These are phyloP conservation scores for Protea cynaroides DNA, from an alignment of 164 flowering plant species.

Conservation along the genomic window DNA sequence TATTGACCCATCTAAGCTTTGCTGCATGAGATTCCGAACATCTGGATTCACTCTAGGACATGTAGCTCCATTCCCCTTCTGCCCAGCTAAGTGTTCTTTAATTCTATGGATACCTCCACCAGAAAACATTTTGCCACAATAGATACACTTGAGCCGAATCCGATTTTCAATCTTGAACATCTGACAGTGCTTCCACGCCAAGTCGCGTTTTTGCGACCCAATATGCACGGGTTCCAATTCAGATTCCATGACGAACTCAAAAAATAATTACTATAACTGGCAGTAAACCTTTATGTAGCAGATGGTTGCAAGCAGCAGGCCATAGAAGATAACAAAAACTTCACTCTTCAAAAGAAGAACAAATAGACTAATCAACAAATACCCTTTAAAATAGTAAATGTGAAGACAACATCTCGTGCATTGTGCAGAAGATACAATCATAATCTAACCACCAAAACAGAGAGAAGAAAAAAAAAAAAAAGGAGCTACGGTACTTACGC, in stretches of 20 bases:
- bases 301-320: background rate
- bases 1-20: slow-evolving; percentile 61
- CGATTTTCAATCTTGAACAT: slow-evolving; percentile 67
- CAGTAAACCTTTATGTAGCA: background rate
- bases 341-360: background rate
- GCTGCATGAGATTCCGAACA: slow-evolving; percentile 55
- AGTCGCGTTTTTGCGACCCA: slow-evolving; percentile 72
- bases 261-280: too few relatives aligned
- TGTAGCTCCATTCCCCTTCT: slow-evolving; percentile 76
- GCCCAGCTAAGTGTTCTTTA: slow-evolving; percentile 87
- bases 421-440: background rate
- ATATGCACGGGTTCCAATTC: slow-evolving; percentile 51
- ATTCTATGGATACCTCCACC: slow-evolving; percentile 97
- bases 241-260: slow-evolving; percentile 31
- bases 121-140: slow-evolving; percentile 68
- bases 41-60: slow-evolving; percentile 60
- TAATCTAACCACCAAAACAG: background rate
- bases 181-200: slow-evolving; percentile 91
- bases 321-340: background rate
- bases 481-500: slow-evolving; percentile 17
- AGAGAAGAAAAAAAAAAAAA: background rate
- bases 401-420: background rate
- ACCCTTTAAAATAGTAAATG: background rate
- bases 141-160: slow-evolving; percentile 64
- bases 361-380: background rate